Percentiles rank a stretch among this genome's conserved stretches.
Conservation (phyloP, 768 basidiomycete species). For the Tylopilus balloui region DNA sequence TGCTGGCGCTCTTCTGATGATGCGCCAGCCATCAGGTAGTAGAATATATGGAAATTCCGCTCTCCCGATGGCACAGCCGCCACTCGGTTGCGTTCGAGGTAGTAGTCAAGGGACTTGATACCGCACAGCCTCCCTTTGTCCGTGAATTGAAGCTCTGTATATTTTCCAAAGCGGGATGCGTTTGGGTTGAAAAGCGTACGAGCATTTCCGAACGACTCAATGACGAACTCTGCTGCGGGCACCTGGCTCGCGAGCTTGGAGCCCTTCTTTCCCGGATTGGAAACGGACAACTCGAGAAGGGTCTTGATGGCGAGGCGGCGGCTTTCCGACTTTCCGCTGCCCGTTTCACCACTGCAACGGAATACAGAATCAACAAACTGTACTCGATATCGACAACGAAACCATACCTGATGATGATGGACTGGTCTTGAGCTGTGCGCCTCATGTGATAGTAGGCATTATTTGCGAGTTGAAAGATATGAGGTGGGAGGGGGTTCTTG, state of each 20-base stretch:
- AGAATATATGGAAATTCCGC: slow-evolving; percentile 97
- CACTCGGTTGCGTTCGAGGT: slow-evolving; percentile 89
- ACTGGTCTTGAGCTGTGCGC: slow-evolving; percentile 90
- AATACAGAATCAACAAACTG: background rate
- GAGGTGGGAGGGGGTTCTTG: slow-evolving; percentile 65
- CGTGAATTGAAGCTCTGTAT: slow-evolving; percentile 95
- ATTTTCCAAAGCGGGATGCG: slow-evolving; percentile 95
- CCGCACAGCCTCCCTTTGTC: slow-evolving; percentile 87
- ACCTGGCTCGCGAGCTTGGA: slow-evolving; percentile 82
- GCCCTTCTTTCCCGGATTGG: slow-evolving; percentile 89
- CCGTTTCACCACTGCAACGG: slow-evolving; percentile 75
- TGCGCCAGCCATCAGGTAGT: slow-evolving; percentile 92
- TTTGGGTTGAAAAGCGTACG: slow-evolving; percentile 90
- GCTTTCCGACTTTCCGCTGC: slow-evolving; percentile 91
- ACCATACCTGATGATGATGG: slow-evolving; percentile 75
- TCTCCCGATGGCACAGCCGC: slow-evolving; percentile 84
- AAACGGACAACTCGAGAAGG: slow-evolving; percentile 85
- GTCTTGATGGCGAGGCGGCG: slow-evolving; percentile 88
- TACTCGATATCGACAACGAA: background rate
- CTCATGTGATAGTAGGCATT: slow-evolving; percentile 96
- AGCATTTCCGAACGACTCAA: slow-evolving; percentile 92
- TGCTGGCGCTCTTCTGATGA: slow-evolving; percentile 84
- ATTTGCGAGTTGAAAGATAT: slow-evolving; percentile 88
- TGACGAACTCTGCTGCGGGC: slow-evolving; percentile 91
- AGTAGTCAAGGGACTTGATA: slow-evolving; percentile 94